Percentiles rank a stretch among this genome's conserved stretches.
These are phyloP conservation scores for Phytophthora meadii DNA, from an alignment of 352 stramenopile species.

Conservation along the genomic window DNA sequence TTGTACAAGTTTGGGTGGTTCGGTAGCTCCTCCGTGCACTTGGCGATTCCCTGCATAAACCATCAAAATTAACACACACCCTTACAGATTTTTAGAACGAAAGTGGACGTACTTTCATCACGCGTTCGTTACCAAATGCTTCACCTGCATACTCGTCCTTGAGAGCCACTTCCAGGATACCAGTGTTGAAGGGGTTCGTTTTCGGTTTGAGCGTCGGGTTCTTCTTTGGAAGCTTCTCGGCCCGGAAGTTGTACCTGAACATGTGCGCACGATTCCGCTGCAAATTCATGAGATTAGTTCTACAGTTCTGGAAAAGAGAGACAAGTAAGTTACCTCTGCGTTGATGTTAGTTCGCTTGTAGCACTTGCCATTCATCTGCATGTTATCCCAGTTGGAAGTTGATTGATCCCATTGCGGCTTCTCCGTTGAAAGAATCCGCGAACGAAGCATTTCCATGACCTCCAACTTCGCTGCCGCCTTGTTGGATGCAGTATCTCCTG, in stretches of 20 bases:
- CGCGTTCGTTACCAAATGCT: slow-evolving; percentile 71
- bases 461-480: slow-evolving; percentile 70
- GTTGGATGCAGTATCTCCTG: slow-evolving; percentile 57
- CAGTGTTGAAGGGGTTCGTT: slow-evolving; percentile 81
- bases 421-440: slow-evolving; percentile 62
- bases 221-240: slow-evolving; percentile 85
- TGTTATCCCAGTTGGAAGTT: slow-evolving; percentile 78
- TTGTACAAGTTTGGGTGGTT: slow-evolving; percentile 72
- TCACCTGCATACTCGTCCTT: slow-evolving; percentile 71
- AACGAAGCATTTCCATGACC: slow-evolving; percentile 67
- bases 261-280: slow-evolving; percentile 81
- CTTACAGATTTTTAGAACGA: too few relatives aligned
- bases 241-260: slow-evolving; percentile 88
- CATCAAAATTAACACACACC: too few relatives aligned
- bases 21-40: slow-evolving; percentile 79
- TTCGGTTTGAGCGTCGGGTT: slow-evolving; percentile 75
- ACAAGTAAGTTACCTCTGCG: slow-evolving; percentile 51
- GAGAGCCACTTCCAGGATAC: slow-evolving; percentile 74
- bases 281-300: slow-evolving; percentile 8
- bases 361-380: slow-evolving; percentile 75
- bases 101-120: slow-evolving; percentile 54
- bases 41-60: slow-evolving; percentile 57
- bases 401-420: slow-evolving; percentile 67
- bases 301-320: not conserved
- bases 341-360: slow-evolving; percentile 83